Evolutionary conservation across 441 rosid species (phyloP), one percentile per base, ranked within the genome.

Genomic region (Croton laevigatus): DNA sequence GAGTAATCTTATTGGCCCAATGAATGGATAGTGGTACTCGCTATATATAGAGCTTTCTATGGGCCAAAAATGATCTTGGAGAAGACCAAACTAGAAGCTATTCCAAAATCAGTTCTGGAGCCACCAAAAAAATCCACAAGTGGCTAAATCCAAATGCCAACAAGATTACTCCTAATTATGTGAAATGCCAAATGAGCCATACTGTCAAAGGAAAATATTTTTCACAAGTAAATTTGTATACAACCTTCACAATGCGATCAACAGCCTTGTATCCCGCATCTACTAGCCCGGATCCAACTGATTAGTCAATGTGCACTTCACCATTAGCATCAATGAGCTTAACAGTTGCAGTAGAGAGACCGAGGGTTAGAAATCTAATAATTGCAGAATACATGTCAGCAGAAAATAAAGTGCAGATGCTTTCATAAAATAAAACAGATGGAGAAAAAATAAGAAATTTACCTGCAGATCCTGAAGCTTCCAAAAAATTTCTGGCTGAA

Each of bases 211-310:
- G 58, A 9, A 57, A 70, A 38, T 17, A 65, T 55, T 36, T 20
- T 38, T 14, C 32, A 34, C 40, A 66, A 44, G 36, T 42, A 20
- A 13, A 51, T 23, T 45, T 10, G 48, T 16, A 69, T 58, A 68
- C 19, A 69, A 92, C 98, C 94, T 91, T 85, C 61, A 87, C 94
- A 58, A 95, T 89, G 71, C 87, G 87, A 81, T 93, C 90, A 17
- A 92, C 82, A 73, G 99, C 99, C 74, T 91, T 95, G 83, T 92
- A 95, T 32, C 90, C 98, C 46, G 97, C 88, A 85, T 92, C 99
- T 17, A 93, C 96, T 14, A 98, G 97, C 13, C 98, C 98, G 70
- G 87, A 78, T 75, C 99, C 98, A 23, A 88, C 75, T 44, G 96
- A 80, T 76, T 95, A 95, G 58, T 92, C 92, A 74, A 87, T 64